These are phyloP conservation scores for Puccinia coronata DNA, from an alignment of 1,284 basidiomycete genomes.

Conservation along the genomic window DNA sequence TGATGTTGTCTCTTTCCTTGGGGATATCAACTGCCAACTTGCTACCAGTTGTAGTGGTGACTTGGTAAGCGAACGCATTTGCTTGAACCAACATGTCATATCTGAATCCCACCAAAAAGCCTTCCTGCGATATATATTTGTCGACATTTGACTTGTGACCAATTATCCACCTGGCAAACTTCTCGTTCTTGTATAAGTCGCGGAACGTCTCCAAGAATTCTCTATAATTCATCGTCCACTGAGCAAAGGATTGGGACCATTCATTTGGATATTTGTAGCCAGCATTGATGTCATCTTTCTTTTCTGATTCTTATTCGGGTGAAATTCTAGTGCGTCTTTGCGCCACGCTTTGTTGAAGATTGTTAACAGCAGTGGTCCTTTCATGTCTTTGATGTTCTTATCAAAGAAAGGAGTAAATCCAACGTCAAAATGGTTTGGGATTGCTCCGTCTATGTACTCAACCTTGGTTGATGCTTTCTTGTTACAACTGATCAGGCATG, in stretches of 20 bases:
- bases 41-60: background rate
- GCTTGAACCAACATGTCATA: background rate
- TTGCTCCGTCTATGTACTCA: background rate
- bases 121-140: background rate
- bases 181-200: background rate
- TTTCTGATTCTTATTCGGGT: background rate
- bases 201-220: background rate
- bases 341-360: too few species aligned
- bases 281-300: background rate
- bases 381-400: too few species aligned
- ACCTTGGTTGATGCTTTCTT: too few species aligned
- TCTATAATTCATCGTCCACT: background rate
- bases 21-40: background rate
- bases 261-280: conserved; percentile 5
- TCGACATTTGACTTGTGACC: background rate
- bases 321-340: background rate
- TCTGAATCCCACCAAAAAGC: background rate
- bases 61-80: background rate
- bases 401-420: too few species aligned
- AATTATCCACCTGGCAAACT: background rate
- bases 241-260: background rate
- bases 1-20: too few species aligned
- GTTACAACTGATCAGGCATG: too few species aligned
- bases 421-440: background rate
- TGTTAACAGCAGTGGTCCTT: too few species aligned